Evolutionary conservation across 2,329 filamentous ascomycete species (phyloP).

Genomic region (Colletotrichum tanaceti): DNA sequence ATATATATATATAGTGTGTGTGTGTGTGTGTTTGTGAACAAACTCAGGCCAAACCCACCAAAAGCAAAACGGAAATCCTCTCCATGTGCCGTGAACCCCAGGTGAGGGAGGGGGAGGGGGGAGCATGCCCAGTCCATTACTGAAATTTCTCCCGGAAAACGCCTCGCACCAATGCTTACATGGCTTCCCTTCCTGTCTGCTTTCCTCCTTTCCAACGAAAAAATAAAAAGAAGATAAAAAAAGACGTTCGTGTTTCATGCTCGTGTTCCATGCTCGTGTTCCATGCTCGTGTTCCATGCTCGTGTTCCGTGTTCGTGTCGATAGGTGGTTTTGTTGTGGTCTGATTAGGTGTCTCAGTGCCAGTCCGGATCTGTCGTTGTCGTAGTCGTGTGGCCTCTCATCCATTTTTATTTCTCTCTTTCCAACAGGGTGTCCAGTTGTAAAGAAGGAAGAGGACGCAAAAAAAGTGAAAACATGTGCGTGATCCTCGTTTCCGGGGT

Average conservation of each 20-base stretch:
- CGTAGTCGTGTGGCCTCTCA: background rate
- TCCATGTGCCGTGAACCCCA: slow-evolving; percentile 16
- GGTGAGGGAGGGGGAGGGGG: too few species aligned
- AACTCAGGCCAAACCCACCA: background rate
- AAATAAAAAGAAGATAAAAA: background rate
- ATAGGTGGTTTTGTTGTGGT: background rate
- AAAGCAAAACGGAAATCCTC: background rate
- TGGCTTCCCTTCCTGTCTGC: too few species aligned
- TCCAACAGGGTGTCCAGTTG: background rate
- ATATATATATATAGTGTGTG: too few species aligned
- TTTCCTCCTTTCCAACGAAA: background rate
- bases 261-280: slow-evolving; percentile 7
- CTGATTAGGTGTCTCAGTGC: background rate
- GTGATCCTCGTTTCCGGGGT: slow-evolving; percentile 1
- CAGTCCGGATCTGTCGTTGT: slow-evolving; percentile 5
- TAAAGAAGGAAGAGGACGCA: background rate
- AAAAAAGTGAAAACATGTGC: slow-evolving; percentile 2
- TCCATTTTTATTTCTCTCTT: background rate
- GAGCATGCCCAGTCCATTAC: slow-evolving; percentile 6
- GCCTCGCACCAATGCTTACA: slow-evolving; percentile 13
- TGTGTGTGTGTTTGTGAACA: background rate
- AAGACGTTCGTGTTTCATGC: slow-evolving; percentile 22
- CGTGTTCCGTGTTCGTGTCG: slow-evolving; percentile 8
- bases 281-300: too few species aligned
- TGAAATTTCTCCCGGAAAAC: slow-evolving; percentile 2